phyloP scores from a whole-genome alignment of 805 yeast genomes.

The Lachancea sp. region DNA sequence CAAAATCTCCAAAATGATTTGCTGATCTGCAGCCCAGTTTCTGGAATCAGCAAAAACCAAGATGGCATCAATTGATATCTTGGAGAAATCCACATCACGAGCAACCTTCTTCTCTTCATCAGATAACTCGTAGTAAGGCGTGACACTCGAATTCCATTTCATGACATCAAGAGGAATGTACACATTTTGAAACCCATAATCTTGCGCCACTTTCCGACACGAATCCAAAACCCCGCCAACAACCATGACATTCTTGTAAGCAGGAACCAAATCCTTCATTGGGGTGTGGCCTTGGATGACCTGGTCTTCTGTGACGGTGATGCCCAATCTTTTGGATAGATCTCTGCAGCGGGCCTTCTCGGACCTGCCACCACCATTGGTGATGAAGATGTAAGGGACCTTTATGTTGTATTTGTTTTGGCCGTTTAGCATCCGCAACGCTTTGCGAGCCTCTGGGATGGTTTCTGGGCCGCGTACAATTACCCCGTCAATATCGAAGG shows the following conservation, averaged over 20 bases:
- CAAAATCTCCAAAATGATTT: slow-evolving; percentile 74
- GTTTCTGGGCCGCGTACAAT: slow-evolving; percentile 79
- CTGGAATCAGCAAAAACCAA: slow-evolving; percentile 87
- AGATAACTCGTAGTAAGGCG: slow-evolving; percentile 74
- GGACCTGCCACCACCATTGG: slow-evolving; percentile 89
- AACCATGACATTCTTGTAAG: slow-evolving; percentile 68
- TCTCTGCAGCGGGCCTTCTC: slow-evolving; percentile 71
- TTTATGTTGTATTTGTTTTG: slow-evolving; percentile 68
- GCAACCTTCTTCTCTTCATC: slow-evolving; percentile 60
- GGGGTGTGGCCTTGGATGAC: slow-evolving; percentile 93
- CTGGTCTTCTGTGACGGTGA: slow-evolving; percentile 64
- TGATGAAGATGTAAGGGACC: slow-evolving; percentile 79
- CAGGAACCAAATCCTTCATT: slow-evolving; percentile 70
- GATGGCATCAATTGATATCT: slow-evolving; percentile 68
- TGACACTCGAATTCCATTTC: slow-evolving; percentile 81
- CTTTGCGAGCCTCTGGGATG: slow-evolving; percentile 72
- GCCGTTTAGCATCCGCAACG: slow-evolving; percentile 67
- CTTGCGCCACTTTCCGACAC: slow-evolving; percentile 75
- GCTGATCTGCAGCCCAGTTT: slow-evolving; percentile 92
- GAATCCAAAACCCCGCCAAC: slow-evolving; percentile 86
- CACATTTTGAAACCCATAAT: slow-evolving; percentile 78
- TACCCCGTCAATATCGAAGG: slow-evolving; percentile 91
- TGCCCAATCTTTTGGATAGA: slow-evolving; percentile 52
- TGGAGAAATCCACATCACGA: slow-evolving; percentile 53
- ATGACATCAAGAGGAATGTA: slow-evolving; percentile 76